These are phyloP conservation scores for Gentiana macrophylla DNA, from an alignment of 257 asterid genomes.

Conservation along the genomic window DNA sequence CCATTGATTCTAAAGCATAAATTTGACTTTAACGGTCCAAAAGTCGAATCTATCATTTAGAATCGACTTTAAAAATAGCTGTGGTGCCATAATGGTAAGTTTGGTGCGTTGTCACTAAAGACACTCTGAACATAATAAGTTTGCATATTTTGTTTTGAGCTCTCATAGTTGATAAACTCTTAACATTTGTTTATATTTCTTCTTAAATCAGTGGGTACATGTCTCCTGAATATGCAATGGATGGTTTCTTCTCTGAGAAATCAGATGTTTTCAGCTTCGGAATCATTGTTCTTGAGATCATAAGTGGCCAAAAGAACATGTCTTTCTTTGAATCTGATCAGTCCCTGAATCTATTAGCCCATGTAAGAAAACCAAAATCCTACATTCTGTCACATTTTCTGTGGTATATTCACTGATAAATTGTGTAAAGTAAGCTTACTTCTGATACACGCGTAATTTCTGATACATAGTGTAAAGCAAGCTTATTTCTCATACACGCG, in stretches of 20 bases:
- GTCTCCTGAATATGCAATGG: conserved; percentile 9
- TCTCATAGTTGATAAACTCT: too few species aligned
- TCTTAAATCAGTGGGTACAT: conserved; percentile 1
- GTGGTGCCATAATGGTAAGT: too few species aligned
- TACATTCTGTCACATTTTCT: too few species aligned
- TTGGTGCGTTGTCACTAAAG: too few species aligned
- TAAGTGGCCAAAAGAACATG: conserved; percentile 1
- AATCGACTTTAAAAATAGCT: too few species aligned
- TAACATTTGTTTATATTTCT: not conserved
- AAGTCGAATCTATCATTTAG: too few species aligned
- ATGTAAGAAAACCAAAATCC: not conserved
- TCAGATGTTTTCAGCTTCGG: conserved; percentile 13
- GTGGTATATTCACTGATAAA: too few species aligned
- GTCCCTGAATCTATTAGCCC: conserved; percentile 2
- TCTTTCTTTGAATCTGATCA: conserved; percentile 1
- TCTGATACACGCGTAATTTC: not conserved
- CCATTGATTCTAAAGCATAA: too few species aligned
- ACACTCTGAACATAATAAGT: too few species aligned
- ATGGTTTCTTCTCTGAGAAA: conserved; percentile 11
- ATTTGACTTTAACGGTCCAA: too few species aligned
- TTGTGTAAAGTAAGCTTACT: not conserved
- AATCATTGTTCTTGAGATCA: not conserved
- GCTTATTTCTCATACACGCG: not conserved
- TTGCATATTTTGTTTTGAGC: too few species aligned
- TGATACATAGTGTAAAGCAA: not conserved